These are phyloP conservation scores for Aphanocladium album DNA, from an alignment of 2,329 filamentous ascomycete genomes.

Conservation along the genomic window DNA sequence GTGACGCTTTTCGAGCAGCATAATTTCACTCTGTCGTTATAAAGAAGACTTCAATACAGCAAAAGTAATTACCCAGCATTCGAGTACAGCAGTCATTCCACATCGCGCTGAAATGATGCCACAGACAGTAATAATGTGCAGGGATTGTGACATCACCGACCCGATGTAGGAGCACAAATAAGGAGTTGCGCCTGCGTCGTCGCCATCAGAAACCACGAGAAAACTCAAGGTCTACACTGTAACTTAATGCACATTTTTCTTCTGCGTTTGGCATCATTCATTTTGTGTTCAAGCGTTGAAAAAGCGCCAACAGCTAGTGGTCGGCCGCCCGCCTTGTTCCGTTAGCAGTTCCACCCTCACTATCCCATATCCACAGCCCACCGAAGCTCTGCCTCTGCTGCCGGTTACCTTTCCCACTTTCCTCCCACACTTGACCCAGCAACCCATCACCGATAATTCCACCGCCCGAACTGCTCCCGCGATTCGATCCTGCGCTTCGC, in stretches of 20 bases:
- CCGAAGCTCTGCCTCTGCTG: constrained; percentile 16
- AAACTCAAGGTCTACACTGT: too few species aligned
- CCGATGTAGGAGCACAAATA: not conserved
- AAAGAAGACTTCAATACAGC: too few species aligned
- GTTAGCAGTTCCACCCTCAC: constrained; percentile 7
- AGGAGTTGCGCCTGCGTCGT: not conserved
- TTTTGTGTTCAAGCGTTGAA: not conserved
- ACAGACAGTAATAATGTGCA: not conserved
- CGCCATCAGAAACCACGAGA: not conserved
- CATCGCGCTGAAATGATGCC: not conserved
- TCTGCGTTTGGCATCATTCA: not conserved
- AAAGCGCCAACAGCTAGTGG: not conserved
- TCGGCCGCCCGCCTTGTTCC: not conserved
- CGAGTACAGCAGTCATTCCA: not conserved
- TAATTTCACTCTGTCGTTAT: too few species aligned
- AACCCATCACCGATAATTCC: constrained; percentile 13
- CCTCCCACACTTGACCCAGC: constrained; percentile 1
- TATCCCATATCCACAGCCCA: constrained; percentile 1
- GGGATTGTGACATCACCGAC: constrained; percentile 12
- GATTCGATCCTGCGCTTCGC: not conserved
- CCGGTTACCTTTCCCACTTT: constrained; percentile 17
- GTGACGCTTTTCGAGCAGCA: too few species aligned
- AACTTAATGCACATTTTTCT: not conserved
- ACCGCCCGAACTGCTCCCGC: not conserved
- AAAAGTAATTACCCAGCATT: too few species aligned